These are phyloP conservation scores for Pleurotus tuber-regium DNA, from an alignment of 768 basidiomycete species.

Conservation along the genomic window DNA sequence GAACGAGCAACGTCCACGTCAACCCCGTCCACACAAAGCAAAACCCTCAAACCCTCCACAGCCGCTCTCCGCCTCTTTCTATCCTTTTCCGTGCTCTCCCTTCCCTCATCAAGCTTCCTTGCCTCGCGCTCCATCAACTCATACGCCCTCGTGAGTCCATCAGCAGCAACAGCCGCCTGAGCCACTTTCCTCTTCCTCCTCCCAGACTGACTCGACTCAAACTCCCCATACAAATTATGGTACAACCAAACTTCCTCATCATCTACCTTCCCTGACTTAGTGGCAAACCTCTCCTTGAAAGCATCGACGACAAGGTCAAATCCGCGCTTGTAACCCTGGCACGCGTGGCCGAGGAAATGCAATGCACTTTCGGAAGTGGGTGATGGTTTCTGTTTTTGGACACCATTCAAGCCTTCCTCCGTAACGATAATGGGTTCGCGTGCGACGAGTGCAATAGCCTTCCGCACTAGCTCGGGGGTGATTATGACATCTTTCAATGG, in stretches of 20 bases:
- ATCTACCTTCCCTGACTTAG: background rate
- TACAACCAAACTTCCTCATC: conserved; percentile 17
- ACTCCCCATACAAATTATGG: conserved; percentile 11
- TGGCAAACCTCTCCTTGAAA: conserved; percentile 14
- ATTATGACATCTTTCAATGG: conserved; percentile 19
- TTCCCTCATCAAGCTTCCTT: conserved; percentile 9
- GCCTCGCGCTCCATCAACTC: conserved; percentile 10
- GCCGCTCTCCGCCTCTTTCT: conserved; percentile 8
- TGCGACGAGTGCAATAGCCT: conserved; percentile 11
- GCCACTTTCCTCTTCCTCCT: conserved; percentile 13
- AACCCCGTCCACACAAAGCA: conserved; percentile 15
- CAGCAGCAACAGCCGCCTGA: conserved; percentile 19
- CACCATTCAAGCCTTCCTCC: background rate
- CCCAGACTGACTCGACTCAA: background rate
- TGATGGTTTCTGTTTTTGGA: conserved; percentile 6
- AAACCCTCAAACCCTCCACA: conserved; percentile 14
- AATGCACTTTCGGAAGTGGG: conserved; percentile 12
- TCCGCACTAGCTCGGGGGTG: conserved; percentile 13
- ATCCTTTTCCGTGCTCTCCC: background rate
- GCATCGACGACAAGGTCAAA: conserved; percentile 13
- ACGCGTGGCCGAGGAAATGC: conserved; percentile 15
- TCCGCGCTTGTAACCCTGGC: conserved; percentile 17
- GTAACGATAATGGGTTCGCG: background rate
- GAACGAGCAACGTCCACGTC: conserved; percentile 13
- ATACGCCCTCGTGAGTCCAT: conserved; percentile 12